Conservation (phyloP, 345 rosid species). For the Punica granatum region DNA sequence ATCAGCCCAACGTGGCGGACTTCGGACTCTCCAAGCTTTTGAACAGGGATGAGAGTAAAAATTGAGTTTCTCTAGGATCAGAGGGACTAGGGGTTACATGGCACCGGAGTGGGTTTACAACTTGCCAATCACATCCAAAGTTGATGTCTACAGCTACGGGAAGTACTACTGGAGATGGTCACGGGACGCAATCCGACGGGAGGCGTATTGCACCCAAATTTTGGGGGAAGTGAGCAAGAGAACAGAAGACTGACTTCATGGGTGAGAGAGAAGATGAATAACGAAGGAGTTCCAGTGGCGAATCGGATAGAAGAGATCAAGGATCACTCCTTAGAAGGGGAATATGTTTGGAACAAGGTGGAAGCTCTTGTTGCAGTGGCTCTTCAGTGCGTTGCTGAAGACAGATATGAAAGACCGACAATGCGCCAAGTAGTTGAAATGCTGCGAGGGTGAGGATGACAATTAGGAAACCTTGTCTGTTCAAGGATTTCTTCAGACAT, state of each 20-base stretch:
- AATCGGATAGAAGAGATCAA: slow-evolving; percentile 12
- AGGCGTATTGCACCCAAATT: not conserved
- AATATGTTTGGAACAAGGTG: slow-evolving; percentile 4
- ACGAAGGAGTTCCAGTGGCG: not conserved
- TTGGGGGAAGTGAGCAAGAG: not conserved
- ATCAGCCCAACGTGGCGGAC: slow-evolving; percentile 18
- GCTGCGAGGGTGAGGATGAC: slow-evolving; percentile 8
- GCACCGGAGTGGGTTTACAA: slow-evolving; percentile 23
- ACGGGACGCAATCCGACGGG: slow-evolving; percentile 8
- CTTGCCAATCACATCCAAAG: slow-evolving; percentile 24
- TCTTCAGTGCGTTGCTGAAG: slow-evolving; percentile 17
- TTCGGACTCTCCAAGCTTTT: slow-evolving; percentile 24
- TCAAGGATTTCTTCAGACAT: not conserved
- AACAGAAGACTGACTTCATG: not conserved
- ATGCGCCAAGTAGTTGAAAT: slow-evolving; percentile 24
- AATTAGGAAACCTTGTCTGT: not conserved
- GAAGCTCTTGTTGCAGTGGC: slow-evolving; percentile 16
- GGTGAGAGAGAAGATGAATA: slow-evolving; percentile 11
- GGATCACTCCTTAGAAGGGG: slow-evolving; percentile 15
- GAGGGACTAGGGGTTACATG: slow-evolving; percentile 26
- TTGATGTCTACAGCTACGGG: slow-evolving; percentile 35
- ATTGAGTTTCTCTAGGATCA: slow-evolving; percentile 9
- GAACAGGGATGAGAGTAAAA: slow-evolving; percentile 1
- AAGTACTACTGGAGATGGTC: slow-evolving; percentile 19
- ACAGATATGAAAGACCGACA: slow-evolving; percentile 19